Conservation (phyloP, 1,139 yeast species). For the Debaryomyces coudertii region DNA sequence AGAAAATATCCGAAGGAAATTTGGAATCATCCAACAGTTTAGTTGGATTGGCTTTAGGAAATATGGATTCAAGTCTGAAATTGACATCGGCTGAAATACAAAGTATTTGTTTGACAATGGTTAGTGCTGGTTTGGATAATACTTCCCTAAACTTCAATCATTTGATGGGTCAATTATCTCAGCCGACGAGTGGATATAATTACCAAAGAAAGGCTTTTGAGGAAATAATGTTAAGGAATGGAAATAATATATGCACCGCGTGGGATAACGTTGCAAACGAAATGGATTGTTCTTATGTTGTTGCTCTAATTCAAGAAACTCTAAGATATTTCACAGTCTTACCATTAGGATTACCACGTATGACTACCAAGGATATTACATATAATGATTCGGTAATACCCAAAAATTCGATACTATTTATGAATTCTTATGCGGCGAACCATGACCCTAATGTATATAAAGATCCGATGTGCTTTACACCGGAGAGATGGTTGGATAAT, state of each 20-base stretch:
- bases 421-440: slow-evolving; percentile 75
- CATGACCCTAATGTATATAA: slow-evolving; percentile 55
- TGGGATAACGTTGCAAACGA: slow-evolving; percentile 48
- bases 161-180: slow-evolving; percentile 63
- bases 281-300: slow-evolving; percentile 48
- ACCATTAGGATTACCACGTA: slow-evolving; percentile 68
- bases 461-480: slow-evolving; percentile 57
- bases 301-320: slow-evolving; percentile 66
- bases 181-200: slow-evolving; percentile 42
- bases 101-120: slow-evolving; percentile 72
- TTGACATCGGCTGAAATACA: slow-evolving; percentile 50
- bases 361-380: slow-evolving; percentile 52
- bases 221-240: slow-evolving; percentile 36
- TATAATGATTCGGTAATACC: slow-evolving; percentile 52
- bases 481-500: slow-evolving; percentile 58
- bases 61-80: slow-evolving; percentile 14
- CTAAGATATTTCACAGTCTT: slow-evolving; percentile 65
- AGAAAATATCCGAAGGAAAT: slow-evolving; percentile 13
- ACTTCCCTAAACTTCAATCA: slow-evolving; percentile 66
- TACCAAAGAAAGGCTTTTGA: slow-evolving; percentile 48
- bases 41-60: slow-evolving; percentile 44
- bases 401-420: slow-evolving; percentile 53
- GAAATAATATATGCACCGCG: slow-evolving; percentile 38
- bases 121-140: slow-evolving; percentile 79
- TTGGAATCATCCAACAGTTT: slow-evolving; percentile 35